Evolutionary conservation across 352 stramenopile genomes (phyloP), one percentile per base, ranked within the genome.

Genomic region (Globisporangium emineosum): DNA sequence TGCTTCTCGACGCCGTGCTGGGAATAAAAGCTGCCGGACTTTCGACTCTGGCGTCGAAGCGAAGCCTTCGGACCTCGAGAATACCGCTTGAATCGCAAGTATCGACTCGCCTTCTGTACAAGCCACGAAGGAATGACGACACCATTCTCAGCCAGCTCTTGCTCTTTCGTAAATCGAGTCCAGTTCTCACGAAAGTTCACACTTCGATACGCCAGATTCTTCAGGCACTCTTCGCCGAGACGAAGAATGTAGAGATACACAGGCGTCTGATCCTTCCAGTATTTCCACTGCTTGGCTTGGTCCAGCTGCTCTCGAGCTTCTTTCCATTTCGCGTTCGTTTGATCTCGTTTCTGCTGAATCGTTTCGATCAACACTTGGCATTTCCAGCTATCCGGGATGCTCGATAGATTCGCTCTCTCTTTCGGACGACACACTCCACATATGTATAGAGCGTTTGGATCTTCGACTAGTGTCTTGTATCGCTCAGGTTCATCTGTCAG

Each of bases 81-180:
- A 47, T 96, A 96, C 5, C 88, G 71, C 65, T 96, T 96, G 62
- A 93, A 93, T 0, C 88, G 85, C 63, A 94, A 60, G 51, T 96
- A 96, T 2, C 88, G 79, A 40, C 82, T 85, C 4, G 88, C 88
- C 58, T 92, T 92, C 12, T 88, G 83, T 8, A 92, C 64, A 25
- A 96, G 60, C 78, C 83, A 93, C 15, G 72, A 56, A 0, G 88
- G 88, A 1, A 94, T 33, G 27, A 66, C 52, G 5, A 77, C 60
- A 30, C 64, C 68, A 49, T 51, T 65, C 0, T 47, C 60, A 15
- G 72, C 53, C 2, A 87, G 72, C 33, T 89, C 79, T 27, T 89
- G 67, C 25, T 71, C 77, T 47, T 86, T 86, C 17, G 74, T 76
- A 5, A 81, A 73, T 8, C 78, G 72, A 37, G 68, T 75, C 85